Evolutionary conservation across 2,329 filamentous ascomycete species (phyloP), one percentile per base, ranked within the genome.

Genomic region (Apiospora rasikravindrae): DNA sequence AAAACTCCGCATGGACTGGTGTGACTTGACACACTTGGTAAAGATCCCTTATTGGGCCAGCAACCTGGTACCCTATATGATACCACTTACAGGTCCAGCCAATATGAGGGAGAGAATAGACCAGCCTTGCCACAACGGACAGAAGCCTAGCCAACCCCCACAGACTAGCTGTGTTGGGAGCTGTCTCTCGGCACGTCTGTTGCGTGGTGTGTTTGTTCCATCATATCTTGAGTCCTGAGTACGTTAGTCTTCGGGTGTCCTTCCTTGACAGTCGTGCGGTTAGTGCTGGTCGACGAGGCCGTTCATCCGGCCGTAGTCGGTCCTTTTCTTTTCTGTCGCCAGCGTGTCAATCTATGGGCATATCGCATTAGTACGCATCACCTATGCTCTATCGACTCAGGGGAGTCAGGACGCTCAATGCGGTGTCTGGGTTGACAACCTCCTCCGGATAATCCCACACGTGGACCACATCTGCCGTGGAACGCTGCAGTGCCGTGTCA

Each of bases 381-480:
- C 19, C 8, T 29, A 13, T 4, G 29, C 29, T 5, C 19, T 37
- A 61, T 37, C 53, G 7, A 37, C 16, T 22, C 53, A n/a, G 8
- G 29, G 6, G 3, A n/a, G n/a, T 4, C 29, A 37, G 53, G 22
- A 37, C 10, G 16, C 11, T 0, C 16, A 13, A 37, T 22, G 16
- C 53, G 2, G 16, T 61, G 16, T 14, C 8, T 61, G 29, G 33
- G 22, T 40, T n/a, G 5, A 14, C 29, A 64, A 37, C 5, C 29
- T 37, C 13, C 57, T 24, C 57, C 33, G 57, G 57, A 6, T 64
- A 64, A 40, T 64, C 22, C n/a, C 33, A 40, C 57, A 40, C 57
- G 57, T 64, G 57, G 57, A 24, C 57, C 22, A 40, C 33, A 64
- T 64, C 57, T 64, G 57, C 57, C 57, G 57, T 64, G 57, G 19